Evolutionary conservation across 1,139 yeast species (phyloP).

Genomic region (Yamadazyma mexicana): DNA sequence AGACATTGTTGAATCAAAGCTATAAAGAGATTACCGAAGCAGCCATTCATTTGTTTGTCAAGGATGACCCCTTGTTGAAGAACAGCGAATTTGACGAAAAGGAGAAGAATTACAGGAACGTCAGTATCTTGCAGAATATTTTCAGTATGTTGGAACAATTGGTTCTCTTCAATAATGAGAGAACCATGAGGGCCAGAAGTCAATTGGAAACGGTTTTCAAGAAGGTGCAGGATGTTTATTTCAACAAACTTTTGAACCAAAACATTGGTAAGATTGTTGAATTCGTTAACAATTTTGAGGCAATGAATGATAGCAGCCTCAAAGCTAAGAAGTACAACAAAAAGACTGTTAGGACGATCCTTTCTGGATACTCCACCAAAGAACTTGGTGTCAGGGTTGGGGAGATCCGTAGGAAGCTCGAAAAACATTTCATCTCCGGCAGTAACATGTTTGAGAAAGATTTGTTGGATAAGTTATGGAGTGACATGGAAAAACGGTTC

Average conservation of each 20-base stretch:
- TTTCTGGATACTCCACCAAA: conserved; percentile 54
- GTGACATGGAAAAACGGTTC: conserved; percentile 38
- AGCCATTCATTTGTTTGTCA: conserved; percentile 34
- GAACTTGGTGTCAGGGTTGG: conserved; percentile 60
- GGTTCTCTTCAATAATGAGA: conserved; percentile 27
- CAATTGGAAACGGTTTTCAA: conserved; percentile 51
- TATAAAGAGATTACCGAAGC: conserved; percentile 40
- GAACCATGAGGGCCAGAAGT: conserved; percentile 36
- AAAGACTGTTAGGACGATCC: conserved; percentile 56
- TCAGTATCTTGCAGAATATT: conserved; percentile 64
- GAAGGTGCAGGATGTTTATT: conserved; percentile 39
- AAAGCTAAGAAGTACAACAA: conserved; percentile 65
- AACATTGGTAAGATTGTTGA: conserved; percentile 63
- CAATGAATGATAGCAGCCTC: conserved; percentile 45
- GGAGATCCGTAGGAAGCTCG: conserved; percentile 57
- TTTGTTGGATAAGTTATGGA: conserved; percentile 46
- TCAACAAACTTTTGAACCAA: conserved; percentile 47
- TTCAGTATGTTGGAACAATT: conserved; percentile 57
- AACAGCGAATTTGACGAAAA: conserved; percentile 53
- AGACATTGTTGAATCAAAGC: conserved; percentile 40
- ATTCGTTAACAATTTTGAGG: conserved; percentile 66
- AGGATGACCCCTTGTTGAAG: conserved; percentile 47
- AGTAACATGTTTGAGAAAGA: conserved; percentile 48
- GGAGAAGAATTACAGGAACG: conserved; percentile 56
- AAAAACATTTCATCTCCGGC: conserved; percentile 54